Percentiles rank a stretch among this genome's conserved stretches.
phyloP scores from a whole-genome alignment of 2,329 filamentous ascomycete genomes.

The Penicillium nordicum region DNA sequence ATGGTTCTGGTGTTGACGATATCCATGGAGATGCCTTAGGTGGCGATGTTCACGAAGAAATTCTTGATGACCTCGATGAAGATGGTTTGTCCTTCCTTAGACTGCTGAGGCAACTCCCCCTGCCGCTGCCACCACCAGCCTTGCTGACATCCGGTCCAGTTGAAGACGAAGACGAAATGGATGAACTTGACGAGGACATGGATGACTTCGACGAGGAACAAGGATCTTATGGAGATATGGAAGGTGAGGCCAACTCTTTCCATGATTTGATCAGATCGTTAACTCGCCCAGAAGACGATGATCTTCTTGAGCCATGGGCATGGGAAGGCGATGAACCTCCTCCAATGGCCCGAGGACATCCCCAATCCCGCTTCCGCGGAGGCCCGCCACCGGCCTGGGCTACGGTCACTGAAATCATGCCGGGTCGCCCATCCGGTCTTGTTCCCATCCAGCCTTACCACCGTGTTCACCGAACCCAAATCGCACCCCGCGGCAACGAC shows the following conservation, averaged over 20 bases:
- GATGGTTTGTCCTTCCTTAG: constrained; percentile 46
- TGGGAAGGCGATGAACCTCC: constrained; percentile 56
- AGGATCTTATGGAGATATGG: constrained; percentile 40
- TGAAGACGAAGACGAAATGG: constrained; percentile 53
- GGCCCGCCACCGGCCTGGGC: constrained; percentile 60
- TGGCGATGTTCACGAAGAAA: constrained; percentile 47
- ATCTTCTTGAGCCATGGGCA: constrained; percentile 46
- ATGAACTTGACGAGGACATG: constrained; percentile 46
- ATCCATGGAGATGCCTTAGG: constrained; percentile 46
- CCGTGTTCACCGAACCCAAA: constrained; percentile 43
- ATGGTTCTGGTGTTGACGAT: constrained; percentile 42
- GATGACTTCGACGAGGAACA: constrained; percentile 47
- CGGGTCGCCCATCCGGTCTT: constrained; percentile 47
- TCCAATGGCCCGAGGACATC: constrained; percentile 39
- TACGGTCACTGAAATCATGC: constrained; percentile 57
- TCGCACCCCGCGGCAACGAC: constrained; percentile 59
- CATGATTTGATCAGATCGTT: constrained; percentile 8
- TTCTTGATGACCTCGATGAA: constrained; percentile 55
- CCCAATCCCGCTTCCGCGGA: constrained; percentile 55
- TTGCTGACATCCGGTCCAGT: constrained; percentile 49
- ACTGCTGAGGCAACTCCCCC: neutral
- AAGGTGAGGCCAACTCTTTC: constrained; percentile 23
- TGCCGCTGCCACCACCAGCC: neutral
- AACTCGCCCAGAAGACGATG: constrained; percentile 34
- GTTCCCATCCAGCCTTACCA: constrained; percentile 42